A percentile compares a stretch with the other conserved stretches of the same genome.
These are phyloP conservation scores for Byssothecium circinans DNA, from an alignment of 2,329 filamentous ascomycete species.

Conservation along the genomic window DNA sequence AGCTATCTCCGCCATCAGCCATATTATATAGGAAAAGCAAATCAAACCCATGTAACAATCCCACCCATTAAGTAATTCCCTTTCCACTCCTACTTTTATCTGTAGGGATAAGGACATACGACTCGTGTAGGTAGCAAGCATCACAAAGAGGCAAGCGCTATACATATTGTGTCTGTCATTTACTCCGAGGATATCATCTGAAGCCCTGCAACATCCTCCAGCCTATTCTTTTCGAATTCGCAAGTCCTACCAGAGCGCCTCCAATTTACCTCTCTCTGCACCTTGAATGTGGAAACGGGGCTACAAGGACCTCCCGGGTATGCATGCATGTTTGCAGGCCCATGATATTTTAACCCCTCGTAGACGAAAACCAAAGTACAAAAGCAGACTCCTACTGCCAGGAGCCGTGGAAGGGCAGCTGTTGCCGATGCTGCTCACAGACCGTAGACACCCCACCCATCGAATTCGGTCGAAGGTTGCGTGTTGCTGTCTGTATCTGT, in stretches of 20 bases:
- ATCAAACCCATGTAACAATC: too few relatives aligned
- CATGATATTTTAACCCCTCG: conserved; percentile 5
- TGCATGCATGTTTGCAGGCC: conserved; percentile 8
- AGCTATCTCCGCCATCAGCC: too few relatives aligned
- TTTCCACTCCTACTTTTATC: too few relatives aligned
- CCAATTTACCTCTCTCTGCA: conserved; percentile 26
- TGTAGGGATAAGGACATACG: too few relatives aligned
- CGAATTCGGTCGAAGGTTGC: conserved; percentile 43
- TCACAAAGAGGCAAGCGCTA: too few relatives aligned
- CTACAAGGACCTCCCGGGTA: conserved; percentile 11
- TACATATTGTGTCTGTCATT: conserved; percentile 26
- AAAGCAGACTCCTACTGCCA: not conserved
- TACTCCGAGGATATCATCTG: conserved; percentile 24
- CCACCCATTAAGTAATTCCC: too few relatives aligned
- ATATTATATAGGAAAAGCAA: too few relatives aligned
- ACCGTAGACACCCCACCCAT: conserved; percentile 59
- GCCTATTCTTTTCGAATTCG: conserved; percentile 29
- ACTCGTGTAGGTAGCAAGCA: too few relatives aligned
- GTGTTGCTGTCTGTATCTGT: conserved; percentile 14
- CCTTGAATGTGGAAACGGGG: conserved; percentile 20
- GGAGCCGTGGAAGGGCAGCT: not conserved
- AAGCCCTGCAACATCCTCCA: conserved; percentile 24
- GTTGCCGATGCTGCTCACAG: not conserved
- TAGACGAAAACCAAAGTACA: conserved; percentile 22
- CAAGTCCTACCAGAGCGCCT: conserved; percentile 25